Base-by-base conservation (phyloP, 2,329 filamentous ascomycete genomes). In the Lasiodiplodia gonubiensis region DNA sequence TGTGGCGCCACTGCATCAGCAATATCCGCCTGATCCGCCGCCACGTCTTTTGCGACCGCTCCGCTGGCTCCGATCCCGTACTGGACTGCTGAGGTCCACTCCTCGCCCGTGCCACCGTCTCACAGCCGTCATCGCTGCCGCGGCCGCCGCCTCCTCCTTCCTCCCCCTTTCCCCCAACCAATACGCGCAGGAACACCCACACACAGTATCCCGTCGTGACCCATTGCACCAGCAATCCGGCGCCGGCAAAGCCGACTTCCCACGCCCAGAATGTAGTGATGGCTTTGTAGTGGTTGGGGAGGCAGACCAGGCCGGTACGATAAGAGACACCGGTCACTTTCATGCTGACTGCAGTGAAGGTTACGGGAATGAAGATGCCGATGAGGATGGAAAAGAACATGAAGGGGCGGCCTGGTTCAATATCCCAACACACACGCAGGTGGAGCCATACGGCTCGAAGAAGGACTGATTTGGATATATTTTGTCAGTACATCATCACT, bases 381-480 rank as follows among this genome's bases (percentile, higher is more conserved):
- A 70, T 68, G 4, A 74, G 54, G 25, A 78, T 76, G 37, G 75
- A 75, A 10, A 70, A 72, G 39, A 71, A 71, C 68, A 77, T 76
- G 70, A 76, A 78, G 1, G 64, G 66, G 18, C 67, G 64, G 11
- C 74, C 75, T 1, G 77, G 78, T 7, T 74, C 71, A 23, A 71
- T 69, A 52, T 78, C 75, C 76, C 77, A 80, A 70, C 76, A 77
- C 46, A 80, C 75, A 30, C 77, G 74, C 14, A 80, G 71, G 55
- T 80, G 77, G 63, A 80, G 76, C 72, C 77, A 79, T 2, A 80
- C 63, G n/a, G 73, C 74, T 37, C 77, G 74, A 25, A 80, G 72
- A 51, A 76, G 73, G 30, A 77, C 75, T 73, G 59, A 10, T 12
- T 16, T n/a, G 27, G 16, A 10, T 33, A 11, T 57, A 2, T 46